Base-by-base conservation (phyloP, 2,329 filamentous ascomycete genomes). In the Fusarium cicatricum region DNA sequence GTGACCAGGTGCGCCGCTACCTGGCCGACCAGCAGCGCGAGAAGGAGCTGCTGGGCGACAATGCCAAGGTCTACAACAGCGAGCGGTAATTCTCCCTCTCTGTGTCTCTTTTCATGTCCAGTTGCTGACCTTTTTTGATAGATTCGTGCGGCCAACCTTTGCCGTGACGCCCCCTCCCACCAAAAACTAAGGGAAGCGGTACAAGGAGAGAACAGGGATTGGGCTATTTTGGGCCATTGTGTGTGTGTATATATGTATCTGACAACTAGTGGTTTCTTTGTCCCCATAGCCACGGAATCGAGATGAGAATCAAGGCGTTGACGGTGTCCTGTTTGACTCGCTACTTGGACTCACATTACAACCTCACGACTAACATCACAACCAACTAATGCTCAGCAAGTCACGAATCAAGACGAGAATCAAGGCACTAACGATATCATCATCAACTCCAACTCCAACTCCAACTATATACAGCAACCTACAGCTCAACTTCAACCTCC, bases 1-100 rank as follows among this genome's bases (percentile, higher is more conserved):
- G 95, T 58, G 95, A 99, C 78, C 89, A 94, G 75, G 93, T 97
- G 62, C 86, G 95, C 66, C 84, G 94, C 72, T 85, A 94, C 77
- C 85, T 89, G 65, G 95, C 95, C 54, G 91, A 96, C 77, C 87
- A 92, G 84, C 88, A 87, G 65, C 85, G 95, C 65, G 95, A 98
- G 85, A 92, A 93, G 85, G 89, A 92, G 78, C 80, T 99, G 64
- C 73, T 98, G 68, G 95, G 95, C 52, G 87, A 88, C 63, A 90
- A 94, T 76, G 86, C 85, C 47, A 91, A 89, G 80, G 84, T 96
- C 43, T 99, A 97, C 81, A 85, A 98, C 80, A 88, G 85, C 66
- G 92, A 97, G 73, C 84, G 91, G 91, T 97, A 81, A 64, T 90
- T 72, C 47, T 21, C 14, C 19, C 17, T 3, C 10, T 23, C 11